Evolutionary conservation across 106 monocot species (phyloP), one percentile per base, ranked within the genome.

Genomic region (Vanilla planifolia): DNA sequence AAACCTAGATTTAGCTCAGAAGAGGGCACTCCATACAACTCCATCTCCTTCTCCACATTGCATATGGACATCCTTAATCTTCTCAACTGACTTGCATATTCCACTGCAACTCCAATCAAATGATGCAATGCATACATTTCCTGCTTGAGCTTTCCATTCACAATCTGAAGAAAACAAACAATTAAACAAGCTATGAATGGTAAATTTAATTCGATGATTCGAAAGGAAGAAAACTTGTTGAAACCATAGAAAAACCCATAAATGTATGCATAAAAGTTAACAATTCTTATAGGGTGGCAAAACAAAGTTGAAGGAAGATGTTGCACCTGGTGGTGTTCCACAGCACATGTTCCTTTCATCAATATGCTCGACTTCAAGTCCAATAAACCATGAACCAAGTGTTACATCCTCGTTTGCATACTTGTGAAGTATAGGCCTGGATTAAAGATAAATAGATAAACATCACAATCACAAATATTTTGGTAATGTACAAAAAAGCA

Each of bases 391-490:
- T 40, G 89, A 30, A 71, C 89, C 89, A 43, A 89, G 67, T 2
- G 89, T 81, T 34, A 89, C 89, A 39, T 89, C 89, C 61, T 89
- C 89, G 34, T 89, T 89, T 69, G 89, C 89, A 73, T 73, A 89
- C 33, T 85, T 89, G 75, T 89, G 89, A 48, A 89, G 71, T 64
- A 89, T 81, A 57, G 59, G 81, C 46, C 89, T 81, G 77, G n/a
- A 56, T 11, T 20, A 52, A 43, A 65, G 34, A 0, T 24, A 26
- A 33, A 0, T 46, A 3, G 22, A 61, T 15, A 43, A 6, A 48
- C 46, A 33, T 57, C 47, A 55, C 8, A 61, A 64, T 13, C 35
- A 35, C 19, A 33, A 24, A 53, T n/a, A 42, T 10, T 32, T 22
- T 61, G 43, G 1, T 24, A 10, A 3, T 32, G 14, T 6, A 21